Conservation (phyloP, 2,329 filamentous ascomycete species). For the Gyromitra esculenta region DNA sequence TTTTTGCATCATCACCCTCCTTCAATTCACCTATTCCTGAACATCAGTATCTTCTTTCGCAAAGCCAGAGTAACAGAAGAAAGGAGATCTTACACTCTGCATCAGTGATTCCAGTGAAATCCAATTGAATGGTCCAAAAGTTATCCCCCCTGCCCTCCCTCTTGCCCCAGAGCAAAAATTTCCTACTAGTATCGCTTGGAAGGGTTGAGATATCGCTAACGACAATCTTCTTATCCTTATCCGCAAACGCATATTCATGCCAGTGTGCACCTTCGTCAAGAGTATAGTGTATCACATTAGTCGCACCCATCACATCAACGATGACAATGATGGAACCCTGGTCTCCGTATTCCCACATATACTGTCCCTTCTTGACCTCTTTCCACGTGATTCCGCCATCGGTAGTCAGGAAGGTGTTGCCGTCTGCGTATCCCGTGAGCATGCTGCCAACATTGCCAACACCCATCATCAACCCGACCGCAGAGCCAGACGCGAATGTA, state of each 20-base stretch:
- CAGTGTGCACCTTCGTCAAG: constrained; percentile 83
- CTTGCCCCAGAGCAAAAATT: constrained; percentile 88
- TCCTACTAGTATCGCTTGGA: constrained; percentile 85
- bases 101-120: constrained; percentile 84
- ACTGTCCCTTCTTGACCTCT: constrained; percentile 83
- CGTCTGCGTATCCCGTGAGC: constrained; percentile 74
- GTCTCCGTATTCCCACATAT: constrained; percentile 95
- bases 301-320: constrained; percentile 75
- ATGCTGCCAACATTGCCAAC: constrained; percentile 86
- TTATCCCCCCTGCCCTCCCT: constrained; percentile 68
- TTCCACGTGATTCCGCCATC: constrained; percentile 93
- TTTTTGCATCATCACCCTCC: constrained; percentile 64
- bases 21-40: constrained; percentile 43
- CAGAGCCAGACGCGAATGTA: constrained; percentile 87
- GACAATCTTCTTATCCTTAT: constrained; percentile 70
- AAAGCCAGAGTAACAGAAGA: constrained; percentile 63
- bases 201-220: constrained; percentile 87
- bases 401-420: constrained; percentile 87
- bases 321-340: constrained; percentile 93
- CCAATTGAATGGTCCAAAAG: constrained; percentile 78
- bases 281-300: constrained; percentile 77
- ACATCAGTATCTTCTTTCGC: constrained; percentile 14
- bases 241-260: constrained; percentile 75
- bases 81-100: constrained; percentile 69
- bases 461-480: constrained; percentile 89